phyloP scores from a whole-genome alignment of 2,329 filamentous ascomycete genomes.

The Septoria petroselini region DNA sequence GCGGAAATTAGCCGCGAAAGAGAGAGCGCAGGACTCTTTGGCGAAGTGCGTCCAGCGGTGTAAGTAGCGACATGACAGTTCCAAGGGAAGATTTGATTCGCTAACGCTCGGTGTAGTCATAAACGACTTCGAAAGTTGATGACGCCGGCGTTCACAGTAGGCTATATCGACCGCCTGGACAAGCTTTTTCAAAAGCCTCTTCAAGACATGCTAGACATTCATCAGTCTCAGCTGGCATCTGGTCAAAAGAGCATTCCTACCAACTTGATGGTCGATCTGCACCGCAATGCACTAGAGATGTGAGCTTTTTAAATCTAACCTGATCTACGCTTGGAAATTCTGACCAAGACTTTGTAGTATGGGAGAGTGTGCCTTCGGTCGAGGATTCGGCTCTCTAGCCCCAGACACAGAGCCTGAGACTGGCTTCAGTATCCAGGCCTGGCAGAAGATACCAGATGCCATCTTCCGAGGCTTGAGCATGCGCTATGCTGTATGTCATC shows the following conservation, averaged over 20 bases:
- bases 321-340: background rate
- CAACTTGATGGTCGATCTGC: conserved; percentile 15
- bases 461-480: conserved; percentile 6
- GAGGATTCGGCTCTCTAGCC: conserved; percentile 13
- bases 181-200: conserved; percentile 4
- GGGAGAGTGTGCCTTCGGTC: conserved; percentile 16
- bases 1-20: conserved; percentile 17
- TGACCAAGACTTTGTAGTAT: background rate
- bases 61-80: too few relatives aligned
- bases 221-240: background rate
- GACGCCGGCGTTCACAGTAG: conserved; percentile 12
- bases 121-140: conserved; percentile 11
- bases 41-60: conserved; percentile 19
- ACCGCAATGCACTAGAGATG: conserved; percentile 14
- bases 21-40: conserved; percentile 15
- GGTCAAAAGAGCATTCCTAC: background rate
- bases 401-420: conserved; percentile 4
- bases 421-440: conserved; percentile 5
- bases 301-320: background rate
- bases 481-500: conserved; percentile 12
- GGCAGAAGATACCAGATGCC: conserved; percentile 14
- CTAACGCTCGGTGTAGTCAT: too few relatives aligned
- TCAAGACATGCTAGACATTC: conserved; percentile 1
- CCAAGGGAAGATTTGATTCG: too few relatives aligned
- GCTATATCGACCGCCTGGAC: conserved; percentile 10